phyloP scores from a whole-genome alignment of 805 yeast species.

The Candida vartiovaarae region DNA sequence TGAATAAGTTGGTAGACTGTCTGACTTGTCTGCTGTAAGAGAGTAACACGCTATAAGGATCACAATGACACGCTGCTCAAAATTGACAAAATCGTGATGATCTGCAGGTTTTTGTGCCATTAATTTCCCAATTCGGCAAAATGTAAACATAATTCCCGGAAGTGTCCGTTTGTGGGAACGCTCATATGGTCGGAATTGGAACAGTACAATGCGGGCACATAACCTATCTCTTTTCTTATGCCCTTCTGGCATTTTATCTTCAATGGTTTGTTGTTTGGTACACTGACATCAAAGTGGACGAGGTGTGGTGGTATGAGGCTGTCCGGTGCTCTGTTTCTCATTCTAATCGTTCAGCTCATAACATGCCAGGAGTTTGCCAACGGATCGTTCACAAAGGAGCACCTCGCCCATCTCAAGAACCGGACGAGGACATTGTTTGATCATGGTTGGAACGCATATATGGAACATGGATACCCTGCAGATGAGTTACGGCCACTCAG shows the following conservation, averaged over 20 bases:
- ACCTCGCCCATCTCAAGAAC: constrained; percentile 26
- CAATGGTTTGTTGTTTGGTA: too few species aligned
- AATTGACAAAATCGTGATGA: too few species aligned
- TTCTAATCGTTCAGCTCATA: not conserved
- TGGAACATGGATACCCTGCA: constrained; percentile 64
- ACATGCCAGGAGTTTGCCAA: not conserved
- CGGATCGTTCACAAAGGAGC: constrained; percentile 21
- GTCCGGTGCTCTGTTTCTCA: too few species aligned
- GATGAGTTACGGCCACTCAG: constrained; percentile 76
- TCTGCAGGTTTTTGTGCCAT: not conserved
- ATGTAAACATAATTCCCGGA: constrained; percentile 15
- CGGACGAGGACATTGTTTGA: constrained; percentile 54
- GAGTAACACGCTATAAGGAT: too few species aligned
- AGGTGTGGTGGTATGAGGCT: too few species aligned
- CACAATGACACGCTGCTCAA: too few species aligned
- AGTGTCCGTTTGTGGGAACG: not conserved
- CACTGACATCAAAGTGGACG: too few species aligned
- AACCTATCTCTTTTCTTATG: too few species aligned
- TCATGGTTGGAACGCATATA: constrained; percentile 70
- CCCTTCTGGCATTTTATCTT: too few species aligned
- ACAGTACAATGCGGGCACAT: not conserved
- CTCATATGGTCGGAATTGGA: not conserved
- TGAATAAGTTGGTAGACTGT: too few species aligned
- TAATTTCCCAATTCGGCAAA: constrained; percentile 7
- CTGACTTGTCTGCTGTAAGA: too few species aligned